Percentiles rank a stretch among this genome's conserved stretches.
These are phyloP conservation scores for Apiotrichum montevideense DNA, from an alignment of 1,284 basidiomycete species.

Conservation along the genomic window DNA sequence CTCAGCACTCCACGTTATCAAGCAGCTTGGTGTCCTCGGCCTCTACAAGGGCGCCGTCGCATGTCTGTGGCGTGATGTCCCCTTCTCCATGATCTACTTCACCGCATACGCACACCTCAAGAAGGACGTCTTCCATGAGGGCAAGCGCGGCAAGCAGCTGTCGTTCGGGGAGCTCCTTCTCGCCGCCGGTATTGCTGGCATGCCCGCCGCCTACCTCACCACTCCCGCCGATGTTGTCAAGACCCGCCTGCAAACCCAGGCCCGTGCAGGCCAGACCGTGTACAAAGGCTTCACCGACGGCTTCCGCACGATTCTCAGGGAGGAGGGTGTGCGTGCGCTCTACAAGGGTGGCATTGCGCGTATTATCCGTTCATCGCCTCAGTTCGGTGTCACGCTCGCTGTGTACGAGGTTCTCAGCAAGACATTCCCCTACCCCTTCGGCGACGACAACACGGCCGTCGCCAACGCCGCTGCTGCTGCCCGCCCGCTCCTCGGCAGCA, in stretches of 20 bases:
- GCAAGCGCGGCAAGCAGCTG: conserved; percentile 88
- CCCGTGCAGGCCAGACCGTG: conserved; percentile 80
- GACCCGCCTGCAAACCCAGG: conserved; percentile 96
- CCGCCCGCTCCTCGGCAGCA: conserved; percentile 48
- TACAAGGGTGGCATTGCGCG: conserved; percentile 93
- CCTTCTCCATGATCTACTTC: conserved; percentile 50
- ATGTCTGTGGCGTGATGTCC: conserved; percentile 58
- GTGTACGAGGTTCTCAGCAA: conserved; percentile 77
- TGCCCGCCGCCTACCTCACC: conserved; percentile 56
- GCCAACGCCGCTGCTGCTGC: conserved; percentile 53
- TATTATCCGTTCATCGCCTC: conserved; percentile 43
- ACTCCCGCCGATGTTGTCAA: conserved; percentile 77
- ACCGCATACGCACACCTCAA: conserved; percentile 48
- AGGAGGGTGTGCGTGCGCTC: conserved; percentile 56
- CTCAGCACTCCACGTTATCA: conserved; percentile 86
- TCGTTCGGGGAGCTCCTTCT: conserved; percentile 84
- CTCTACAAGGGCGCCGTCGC: conserved; percentile 62
- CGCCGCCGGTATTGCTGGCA: conserved; percentile 57
- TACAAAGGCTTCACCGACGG: conserved; percentile 91
- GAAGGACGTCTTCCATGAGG: conserved; percentile 90
- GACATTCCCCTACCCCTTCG: conserved; percentile 70
- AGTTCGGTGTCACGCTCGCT: conserved; percentile 89
- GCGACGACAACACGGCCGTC: conserved; percentile 49
- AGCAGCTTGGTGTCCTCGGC: conserved; percentile 84
- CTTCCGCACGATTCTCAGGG: conserved; percentile 76